Percentiles rank a stretch among this genome's conserved stretches.
These are phyloP conservation scores for Paraphoma sp. DNA, from an alignment of 2,329 filamentous ascomycete genomes.

Conservation along the genomic window DNA sequence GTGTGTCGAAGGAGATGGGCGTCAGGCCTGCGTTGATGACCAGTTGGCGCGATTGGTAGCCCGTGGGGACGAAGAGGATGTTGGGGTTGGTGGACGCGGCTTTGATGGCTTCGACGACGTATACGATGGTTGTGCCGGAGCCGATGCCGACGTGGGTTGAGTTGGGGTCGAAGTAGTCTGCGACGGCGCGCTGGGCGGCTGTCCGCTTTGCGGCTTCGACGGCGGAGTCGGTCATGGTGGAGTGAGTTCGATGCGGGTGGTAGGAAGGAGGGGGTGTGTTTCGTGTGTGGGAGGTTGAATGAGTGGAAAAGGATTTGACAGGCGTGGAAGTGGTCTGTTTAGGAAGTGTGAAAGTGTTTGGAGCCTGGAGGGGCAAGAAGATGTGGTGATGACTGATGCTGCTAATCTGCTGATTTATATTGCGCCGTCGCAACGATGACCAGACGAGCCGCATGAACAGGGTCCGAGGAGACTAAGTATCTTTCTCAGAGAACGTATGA, in stretches of 20 bases:
- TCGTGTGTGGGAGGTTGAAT: not conserved
- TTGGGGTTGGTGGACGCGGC: conserved; percentile 43
- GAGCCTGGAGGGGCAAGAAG: conserved; percentile 23
- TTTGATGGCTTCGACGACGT: conserved; percentile 82
- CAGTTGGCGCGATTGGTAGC: conserved; percentile 86
- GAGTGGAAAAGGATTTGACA: conserved; percentile 9
- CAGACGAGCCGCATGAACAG: conserved; percentile 22
- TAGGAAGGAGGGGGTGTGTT: conserved; percentile 14
- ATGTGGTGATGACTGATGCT: conserved; percentile 37
- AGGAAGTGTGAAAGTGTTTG: not conserved
- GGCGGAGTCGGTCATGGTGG: conserved; percentile 38
- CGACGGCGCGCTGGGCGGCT: conserved; percentile 76
- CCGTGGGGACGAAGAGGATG: conserved; percentile 91
- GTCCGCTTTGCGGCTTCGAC: conserved; percentile 77
- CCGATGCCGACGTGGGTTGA: conserved; percentile 78
- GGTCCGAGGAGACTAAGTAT: not conserved
- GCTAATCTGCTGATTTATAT: conserved; percentile 31
- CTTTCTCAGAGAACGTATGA: not conserved
- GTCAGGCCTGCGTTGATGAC: conserved; percentile 80
- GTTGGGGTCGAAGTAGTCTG: conserved; percentile 69
- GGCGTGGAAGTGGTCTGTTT: not conserved
- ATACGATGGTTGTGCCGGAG: conserved; percentile 81
- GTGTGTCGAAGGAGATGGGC: conserved; percentile 77
- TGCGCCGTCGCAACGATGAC: conserved; percentile 11
- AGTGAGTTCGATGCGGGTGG: conserved; percentile 3